phyloP scores from a whole-genome alignment of 306 rosid species.

The Lagenaria siceraria region DNA sequence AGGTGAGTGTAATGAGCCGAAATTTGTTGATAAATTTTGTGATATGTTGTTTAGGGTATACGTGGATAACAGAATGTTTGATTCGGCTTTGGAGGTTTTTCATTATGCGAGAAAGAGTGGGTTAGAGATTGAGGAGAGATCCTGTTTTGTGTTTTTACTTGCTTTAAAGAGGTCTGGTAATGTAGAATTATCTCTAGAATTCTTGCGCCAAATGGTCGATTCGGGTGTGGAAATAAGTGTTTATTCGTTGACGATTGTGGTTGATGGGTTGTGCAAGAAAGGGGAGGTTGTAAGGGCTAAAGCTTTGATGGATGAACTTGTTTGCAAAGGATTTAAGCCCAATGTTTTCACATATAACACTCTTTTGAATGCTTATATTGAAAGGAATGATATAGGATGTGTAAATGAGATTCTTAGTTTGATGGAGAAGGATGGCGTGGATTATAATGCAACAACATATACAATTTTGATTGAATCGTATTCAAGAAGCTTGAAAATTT shows the following conservation, averaged over 20 bases:
- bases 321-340: conserved; percentile 28
- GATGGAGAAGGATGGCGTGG: conserved; percentile 43
- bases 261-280: conserved; percentile 44
- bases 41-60: conserved; percentile 75
- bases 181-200: conserved; percentile 25
- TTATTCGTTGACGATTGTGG: conserved; percentile 49
- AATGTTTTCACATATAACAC: conserved; percentile 55
- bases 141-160: conserved; percentile 60
- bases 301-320: conserved; percentile 42
- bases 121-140: conserved; percentile 55
- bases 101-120: conserved; percentile 30
- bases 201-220: conserved; percentile 50
- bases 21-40: conserved; percentile 35
- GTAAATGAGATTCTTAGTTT: conserved; percentile 34
- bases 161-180: conserved; percentile 40
- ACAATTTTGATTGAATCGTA: conserved; percentile 48
- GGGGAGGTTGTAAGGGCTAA: conserved; percentile 44
- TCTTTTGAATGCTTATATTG: conserved; percentile 35
- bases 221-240: conserved; percentile 37
- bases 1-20: conserved; percentile 8
- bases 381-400: conserved; percentile 29
- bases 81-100: conserved; percentile 44
- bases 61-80: conserved; percentile 37
- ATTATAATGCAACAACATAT: conserved; percentile 32
- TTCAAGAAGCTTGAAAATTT: conserved; percentile 31